Evolutionary conservation across 148 eudicot genomes (phyloP), one percentile per base, ranked within the genome.

Genomic region (Mesembryanthemum crystallinum): DNA sequence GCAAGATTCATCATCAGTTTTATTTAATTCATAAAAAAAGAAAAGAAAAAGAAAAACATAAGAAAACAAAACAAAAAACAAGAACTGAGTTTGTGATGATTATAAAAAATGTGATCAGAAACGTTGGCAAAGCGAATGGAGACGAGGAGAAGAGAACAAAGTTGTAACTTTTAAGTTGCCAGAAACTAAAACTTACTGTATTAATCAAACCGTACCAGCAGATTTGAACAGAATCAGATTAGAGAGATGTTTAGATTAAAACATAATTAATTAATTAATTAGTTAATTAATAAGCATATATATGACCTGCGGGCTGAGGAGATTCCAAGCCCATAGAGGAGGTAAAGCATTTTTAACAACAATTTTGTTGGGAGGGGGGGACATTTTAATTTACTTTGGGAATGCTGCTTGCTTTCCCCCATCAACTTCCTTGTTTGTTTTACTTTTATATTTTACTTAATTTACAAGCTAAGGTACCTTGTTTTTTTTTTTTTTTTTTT

Each of bases 101-200:
- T 3, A 76, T 77, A 55, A 8, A 64, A 54, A 25, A 78, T 78
- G 72, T 55, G 76, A 78, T 75, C 77, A 52, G 76, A 78, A 78
- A 3, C 67, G 67, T 78, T 80, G 72, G 79, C 79, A 76, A 70
- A 42, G 18, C 78, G 67, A 80, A 80, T 80, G 67, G 67, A 80
- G 79, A 76, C 83, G 79, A 76, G 32, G 71, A 80, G 76, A 75
- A 75, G 59, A 65, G 24, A 39, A 75, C 79, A 80, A 80, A 80
- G 61, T 80, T 71, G 72, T 75, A 30, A 80, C 83, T 80, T 80
- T 80, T 80, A 75, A 75, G 73, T 75, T 75, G 29, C 79, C 63
- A 51, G 64, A 12, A 8, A 23, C 45, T 33, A 32, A 33, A 18
- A 35, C 63, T 62, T 77, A 15, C 65, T 59, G 1, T 55, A 68